Conservation (phyloP, 176 grass and related monocot genomes). For the Zizania latifolia region DNA sequence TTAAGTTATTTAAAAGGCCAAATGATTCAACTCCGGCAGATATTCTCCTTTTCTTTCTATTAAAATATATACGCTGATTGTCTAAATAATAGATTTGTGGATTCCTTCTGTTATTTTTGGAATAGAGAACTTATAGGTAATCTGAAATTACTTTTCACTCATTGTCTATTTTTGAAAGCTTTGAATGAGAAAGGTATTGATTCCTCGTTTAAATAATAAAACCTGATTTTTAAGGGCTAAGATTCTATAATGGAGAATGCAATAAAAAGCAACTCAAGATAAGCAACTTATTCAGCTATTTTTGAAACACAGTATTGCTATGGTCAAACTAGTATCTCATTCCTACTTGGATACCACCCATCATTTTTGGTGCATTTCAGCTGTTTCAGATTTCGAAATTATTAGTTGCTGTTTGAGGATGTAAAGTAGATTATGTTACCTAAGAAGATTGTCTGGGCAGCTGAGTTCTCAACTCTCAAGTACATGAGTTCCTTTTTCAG, state of each 20-base stretch:
- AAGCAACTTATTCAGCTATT: constrained; percentile 23
- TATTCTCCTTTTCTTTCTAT: not conserved
- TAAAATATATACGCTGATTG: not conserved
- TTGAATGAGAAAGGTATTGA: not conserved
- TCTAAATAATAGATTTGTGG: not conserved
- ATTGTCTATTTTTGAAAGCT: not conserved
- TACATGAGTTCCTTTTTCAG: constrained; percentile 35
- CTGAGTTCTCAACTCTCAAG: not conserved
- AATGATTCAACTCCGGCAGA: too few relatives aligned
- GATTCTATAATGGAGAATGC: constrained; percentile 13
- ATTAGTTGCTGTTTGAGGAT: not conserved
- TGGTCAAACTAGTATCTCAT: constrained; percentile 34
- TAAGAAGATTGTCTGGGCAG: constrained; percentile 2
- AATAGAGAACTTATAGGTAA: not conserved
- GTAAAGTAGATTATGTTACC: constrained; percentile 3
- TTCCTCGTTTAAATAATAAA: not conserved
- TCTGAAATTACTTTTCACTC: not conserved
- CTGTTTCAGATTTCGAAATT: not conserved
- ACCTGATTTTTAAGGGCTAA: not conserved
- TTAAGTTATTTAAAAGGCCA: not conserved
- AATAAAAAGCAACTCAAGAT: constrained; percentile 4
- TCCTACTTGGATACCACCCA: not conserved
- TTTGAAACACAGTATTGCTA: not conserved
- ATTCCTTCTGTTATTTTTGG: not conserved
- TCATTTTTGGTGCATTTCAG: not conserved